Evolutionary conservation across 768 basidiomycete genomes (phyloP).

Genomic region (Leccinum incarnatum): DNA sequence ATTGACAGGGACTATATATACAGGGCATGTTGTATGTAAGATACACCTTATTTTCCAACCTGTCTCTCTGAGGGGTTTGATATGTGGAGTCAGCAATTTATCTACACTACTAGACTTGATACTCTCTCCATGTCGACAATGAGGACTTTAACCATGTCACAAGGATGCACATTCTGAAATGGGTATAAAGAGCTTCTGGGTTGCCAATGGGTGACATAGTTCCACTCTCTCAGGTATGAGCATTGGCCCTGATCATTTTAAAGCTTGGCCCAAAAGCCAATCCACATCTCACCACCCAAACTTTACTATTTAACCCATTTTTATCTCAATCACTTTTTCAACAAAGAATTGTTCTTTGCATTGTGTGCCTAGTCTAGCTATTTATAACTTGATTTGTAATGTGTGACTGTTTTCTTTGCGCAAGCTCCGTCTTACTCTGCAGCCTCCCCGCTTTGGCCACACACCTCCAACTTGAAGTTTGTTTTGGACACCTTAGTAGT

Average conservation of each 20-base stretch:
- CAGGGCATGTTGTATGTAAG: slow-evolving; percentile 3
- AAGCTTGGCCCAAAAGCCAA: slow-evolving; percentile 27
- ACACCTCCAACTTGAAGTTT: too few species aligned
- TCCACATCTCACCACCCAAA: slow-evolving; percentile 17
- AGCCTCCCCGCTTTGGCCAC: too few species aligned
- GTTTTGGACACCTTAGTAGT: too few species aligned
- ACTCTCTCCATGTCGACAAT: slow-evolving; percentile 14
- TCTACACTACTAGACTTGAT: slow-evolving; percentile 28
- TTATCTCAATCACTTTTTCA: slow-evolving; percentile 32
- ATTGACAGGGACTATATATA: neutral
- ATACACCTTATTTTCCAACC: slow-evolving; percentile 18
- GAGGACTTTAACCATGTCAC: slow-evolving; percentile 14
- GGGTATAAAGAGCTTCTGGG: slow-evolving; percentile 8
- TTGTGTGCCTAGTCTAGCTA: neutral
- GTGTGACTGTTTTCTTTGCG: too few species aligned
- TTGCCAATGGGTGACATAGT: slow-evolving; percentile 26
- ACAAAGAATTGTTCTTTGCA: slow-evolving; percentile 25
- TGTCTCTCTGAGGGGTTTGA: neutral
- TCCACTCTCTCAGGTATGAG: slow-evolving; percentile 23
- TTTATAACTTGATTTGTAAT: neutral
- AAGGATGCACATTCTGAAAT: slow-evolving; percentile 23
- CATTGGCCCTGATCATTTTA: slow-evolving; percentile 25
- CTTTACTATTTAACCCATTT: slow-evolving; percentile 20
- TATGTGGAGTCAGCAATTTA: slow-evolving; percentile 4
- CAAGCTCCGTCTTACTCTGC: too few species aligned